Evolutionary conservation across 768 basidiomycete species (phyloP).

Genomic region (Pulveroboletus frians): DNA sequence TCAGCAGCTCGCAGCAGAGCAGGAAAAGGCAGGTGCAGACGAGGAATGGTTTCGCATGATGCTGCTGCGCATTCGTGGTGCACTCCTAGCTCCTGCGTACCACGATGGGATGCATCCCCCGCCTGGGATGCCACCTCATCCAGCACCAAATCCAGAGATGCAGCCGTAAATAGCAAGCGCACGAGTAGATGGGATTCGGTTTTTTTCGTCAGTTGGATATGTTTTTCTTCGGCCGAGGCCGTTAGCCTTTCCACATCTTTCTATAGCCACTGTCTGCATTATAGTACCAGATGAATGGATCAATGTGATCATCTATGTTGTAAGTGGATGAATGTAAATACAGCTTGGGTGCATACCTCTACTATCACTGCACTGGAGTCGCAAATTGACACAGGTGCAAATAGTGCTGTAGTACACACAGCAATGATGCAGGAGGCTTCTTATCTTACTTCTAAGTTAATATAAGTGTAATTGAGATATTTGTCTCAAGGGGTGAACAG

Average conservation of each 20-base stretch:
- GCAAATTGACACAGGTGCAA: too few species aligned
- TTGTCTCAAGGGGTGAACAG: too few species aligned
- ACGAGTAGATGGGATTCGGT: background rate
- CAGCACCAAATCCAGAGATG: conserved; percentile 32
- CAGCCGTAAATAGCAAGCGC: conserved; percentile 17
- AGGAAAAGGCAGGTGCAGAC: conserved; percentile 76
- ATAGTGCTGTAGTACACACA: too few species aligned
- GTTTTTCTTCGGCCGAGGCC: conserved; percentile 2
- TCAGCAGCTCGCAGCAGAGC: conserved; percentile 71
- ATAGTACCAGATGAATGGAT: background rate
- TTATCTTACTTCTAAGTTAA: too few species aligned
- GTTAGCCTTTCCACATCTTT: background rate
- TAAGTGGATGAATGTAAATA: too few species aligned
- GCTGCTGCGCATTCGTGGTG: conserved; percentile 70
- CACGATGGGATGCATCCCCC: conserved; percentile 36
- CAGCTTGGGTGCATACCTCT: too few species aligned
- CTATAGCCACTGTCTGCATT: conserved; percentile 4
- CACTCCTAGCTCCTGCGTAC: conserved; percentile 52
- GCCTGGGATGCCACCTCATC: conserved; percentile 34
- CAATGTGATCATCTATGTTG: too few species aligned
- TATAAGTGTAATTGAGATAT: too few species aligned
- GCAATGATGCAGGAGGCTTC: too few species aligned
- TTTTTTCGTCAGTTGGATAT: background rate
- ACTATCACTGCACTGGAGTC: too few species aligned
- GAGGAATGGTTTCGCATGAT: conserved; percentile 86